Evolutionary conservation across 306 rosid species (phyloP).

Genomic region (Acacia melanoxylon): DNA sequence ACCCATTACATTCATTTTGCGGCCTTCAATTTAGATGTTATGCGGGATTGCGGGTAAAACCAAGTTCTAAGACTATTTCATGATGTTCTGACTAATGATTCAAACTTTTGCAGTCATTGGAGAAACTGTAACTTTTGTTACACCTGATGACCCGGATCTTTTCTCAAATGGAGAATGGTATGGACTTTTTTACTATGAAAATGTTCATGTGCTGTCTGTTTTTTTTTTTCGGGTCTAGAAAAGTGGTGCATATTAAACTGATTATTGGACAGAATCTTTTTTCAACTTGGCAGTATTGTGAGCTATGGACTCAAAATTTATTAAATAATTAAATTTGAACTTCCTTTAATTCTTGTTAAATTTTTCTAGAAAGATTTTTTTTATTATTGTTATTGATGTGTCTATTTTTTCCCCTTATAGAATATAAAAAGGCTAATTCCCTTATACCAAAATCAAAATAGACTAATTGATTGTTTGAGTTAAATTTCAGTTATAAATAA

Average conservation of each 20-base stretch:
- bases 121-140: conserved; percentile 74
- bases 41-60: conserved; percentile 6
- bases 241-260: background rate
- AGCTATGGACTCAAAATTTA: too few species aligned
- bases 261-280: too few species aligned
- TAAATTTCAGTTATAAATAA: too few species aligned
- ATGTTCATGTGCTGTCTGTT: conserved; percentile 1
- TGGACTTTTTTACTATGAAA: conserved; percentile 20
- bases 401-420: too few species aligned
- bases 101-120: conserved; percentile 69
- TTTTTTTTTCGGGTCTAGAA: background rate
- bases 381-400: too few species aligned
- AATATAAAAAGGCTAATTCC: too few species aligned
- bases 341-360: too few species aligned
- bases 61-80: conserved; percentile 1
- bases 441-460: too few species aligned
- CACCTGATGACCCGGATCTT: conserved; percentile 58
- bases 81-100: conserved; percentile 30
- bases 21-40: conserved; percentile 14
- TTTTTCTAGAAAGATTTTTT: too few species aligned
- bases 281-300: too few species aligned
- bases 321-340: too few species aligned
- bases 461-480: too few species aligned
- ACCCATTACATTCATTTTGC: conserved; percentile 22
- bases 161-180: conserved; percentile 98